Conservation (phyloP, 805 yeast genomes). For the Phaffomyces opuntiae region DNA sequence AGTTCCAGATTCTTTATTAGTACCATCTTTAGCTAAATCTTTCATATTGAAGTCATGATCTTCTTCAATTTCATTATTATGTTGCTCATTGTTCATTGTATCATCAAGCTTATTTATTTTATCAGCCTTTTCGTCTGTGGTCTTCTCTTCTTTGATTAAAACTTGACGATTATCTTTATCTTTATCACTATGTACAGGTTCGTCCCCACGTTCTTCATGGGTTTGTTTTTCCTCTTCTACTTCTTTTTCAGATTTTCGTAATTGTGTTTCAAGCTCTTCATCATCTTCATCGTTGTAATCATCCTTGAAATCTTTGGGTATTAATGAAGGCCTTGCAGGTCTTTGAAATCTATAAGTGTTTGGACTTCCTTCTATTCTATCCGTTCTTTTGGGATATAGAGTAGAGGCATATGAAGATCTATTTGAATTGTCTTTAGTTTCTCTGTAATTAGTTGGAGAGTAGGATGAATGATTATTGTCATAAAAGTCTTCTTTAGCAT, state of each 20-base stretch:
- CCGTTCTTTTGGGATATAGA: constrained; percentile 3
- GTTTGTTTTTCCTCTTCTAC: background rate
- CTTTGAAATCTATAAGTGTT: constrained; percentile 1
- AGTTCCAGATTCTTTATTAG: background rate
- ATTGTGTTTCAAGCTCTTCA: constrained; percentile 9
- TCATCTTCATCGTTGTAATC: constrained; percentile 20
- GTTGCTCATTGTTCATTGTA: no score
- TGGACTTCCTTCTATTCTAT: constrained; percentile 1
- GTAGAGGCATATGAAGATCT: background rate
- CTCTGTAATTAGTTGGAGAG: background rate
- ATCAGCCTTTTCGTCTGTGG: no score
- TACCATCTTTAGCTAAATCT: background rate
- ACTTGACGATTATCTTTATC: no score
- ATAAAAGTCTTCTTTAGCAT: constrained; percentile 4
- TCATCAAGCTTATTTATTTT: no score
- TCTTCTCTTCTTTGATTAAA: no score
- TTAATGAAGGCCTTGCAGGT: constrained; percentile 16
- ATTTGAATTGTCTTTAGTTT: background rate
- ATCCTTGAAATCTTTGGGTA: constrained; percentile 22
- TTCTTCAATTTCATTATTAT: no score
- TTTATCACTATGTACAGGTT: background rate
- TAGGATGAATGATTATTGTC: background rate
- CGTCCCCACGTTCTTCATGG: constrained; percentile 1
- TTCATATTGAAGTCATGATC: no score
- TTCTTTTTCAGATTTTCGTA: background rate